Evolutionary conservation across 345 rosid genomes (phyloP).

Genomic region (Citrus sp.): DNA sequence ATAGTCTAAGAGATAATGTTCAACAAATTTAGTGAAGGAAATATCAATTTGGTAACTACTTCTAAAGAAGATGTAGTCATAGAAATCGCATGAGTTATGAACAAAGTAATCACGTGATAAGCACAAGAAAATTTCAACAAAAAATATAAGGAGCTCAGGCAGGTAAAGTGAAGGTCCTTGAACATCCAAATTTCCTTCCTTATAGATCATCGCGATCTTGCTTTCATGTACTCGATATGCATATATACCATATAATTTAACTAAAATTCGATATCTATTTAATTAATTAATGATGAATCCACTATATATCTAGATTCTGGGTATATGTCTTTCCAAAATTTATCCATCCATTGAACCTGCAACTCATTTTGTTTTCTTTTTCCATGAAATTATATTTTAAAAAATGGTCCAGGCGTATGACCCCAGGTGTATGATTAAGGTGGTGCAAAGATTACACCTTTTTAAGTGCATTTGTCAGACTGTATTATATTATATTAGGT

Average conservation of each 20-base stretch:
- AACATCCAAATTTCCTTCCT: not conserved
- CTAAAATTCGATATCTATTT: not conserved
- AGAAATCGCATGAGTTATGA: not conserved
- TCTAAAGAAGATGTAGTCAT: not conserved
- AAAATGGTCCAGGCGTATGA: too few species aligned
- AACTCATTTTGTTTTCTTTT: not conserved
- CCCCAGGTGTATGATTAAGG: too few species aligned
- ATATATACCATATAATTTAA: too few species aligned
- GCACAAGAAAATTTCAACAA: not conserved
- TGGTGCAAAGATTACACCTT: too few species aligned
- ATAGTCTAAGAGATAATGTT: not conserved
- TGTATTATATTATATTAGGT: too few species aligned
- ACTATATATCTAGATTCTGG: not conserved
- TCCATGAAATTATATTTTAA: too few species aligned
- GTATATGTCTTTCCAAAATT: not conserved
- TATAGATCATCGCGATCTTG: not conserved
- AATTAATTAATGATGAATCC: not conserved
- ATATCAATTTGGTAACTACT: not conserved
- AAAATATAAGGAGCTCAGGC: not conserved
- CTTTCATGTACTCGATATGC: not conserved
- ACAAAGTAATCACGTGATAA: not conserved
- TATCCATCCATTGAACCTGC: not conserved
- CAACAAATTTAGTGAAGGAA: not conserved
- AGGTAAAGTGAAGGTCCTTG: not conserved
- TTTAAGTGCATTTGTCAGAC: too few species aligned